Percentiles rank a stretch among this genome's conserved stretches.
Evolutionary conservation across 1,284 basidiomycete species (phyloP).

Genomic region (Naganishia sp.): DNA sequence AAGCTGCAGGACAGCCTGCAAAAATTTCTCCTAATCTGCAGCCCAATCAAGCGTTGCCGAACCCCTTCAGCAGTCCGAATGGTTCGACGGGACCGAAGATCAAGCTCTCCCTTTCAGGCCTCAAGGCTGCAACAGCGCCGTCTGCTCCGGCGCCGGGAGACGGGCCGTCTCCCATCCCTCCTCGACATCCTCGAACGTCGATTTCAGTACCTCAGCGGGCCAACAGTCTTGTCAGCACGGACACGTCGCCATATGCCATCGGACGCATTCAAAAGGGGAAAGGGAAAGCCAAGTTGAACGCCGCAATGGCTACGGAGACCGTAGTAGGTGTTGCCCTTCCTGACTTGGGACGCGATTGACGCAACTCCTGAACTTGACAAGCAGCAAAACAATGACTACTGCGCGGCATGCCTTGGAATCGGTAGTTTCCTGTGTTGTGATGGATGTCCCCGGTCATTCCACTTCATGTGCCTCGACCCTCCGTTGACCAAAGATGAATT

Average conservation of each 20-base stretch:
- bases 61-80: conserved; percentile 21
- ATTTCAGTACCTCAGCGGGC: conserved; percentile 18
- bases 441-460: conserved; percentile 93
- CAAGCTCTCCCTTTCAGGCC: conserved; percentile 16
- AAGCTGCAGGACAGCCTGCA: not conserved
- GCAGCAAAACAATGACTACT: conserved; percentile 89
- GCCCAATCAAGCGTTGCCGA: not conserved
- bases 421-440: conserved; percentile 91
- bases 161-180: not conserved
- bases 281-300: conserved; percentile 25
- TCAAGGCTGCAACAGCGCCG: conserved; percentile 11
- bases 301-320: not conserved
- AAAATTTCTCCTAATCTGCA: conserved; percentile 1
- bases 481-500: conserved; percentile 85
- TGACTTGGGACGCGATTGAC: not conserved
- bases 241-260: conserved; percentile 32
- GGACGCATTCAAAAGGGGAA: conserved; percentile 29
- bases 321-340: conserved; percentile 4
- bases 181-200: conserved; percentile 20
- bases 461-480: conserved; percentile 93
- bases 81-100: conserved; percentile 22
- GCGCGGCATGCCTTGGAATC: conserved; percentile 76
- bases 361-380: too few relatives aligned
- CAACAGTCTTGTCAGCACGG: conserved; percentile 29
- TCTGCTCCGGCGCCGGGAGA: not conserved